Conservation (phyloP, 2,329 filamentous ascomycete genomes). For the Epichloe festucae region DNA sequence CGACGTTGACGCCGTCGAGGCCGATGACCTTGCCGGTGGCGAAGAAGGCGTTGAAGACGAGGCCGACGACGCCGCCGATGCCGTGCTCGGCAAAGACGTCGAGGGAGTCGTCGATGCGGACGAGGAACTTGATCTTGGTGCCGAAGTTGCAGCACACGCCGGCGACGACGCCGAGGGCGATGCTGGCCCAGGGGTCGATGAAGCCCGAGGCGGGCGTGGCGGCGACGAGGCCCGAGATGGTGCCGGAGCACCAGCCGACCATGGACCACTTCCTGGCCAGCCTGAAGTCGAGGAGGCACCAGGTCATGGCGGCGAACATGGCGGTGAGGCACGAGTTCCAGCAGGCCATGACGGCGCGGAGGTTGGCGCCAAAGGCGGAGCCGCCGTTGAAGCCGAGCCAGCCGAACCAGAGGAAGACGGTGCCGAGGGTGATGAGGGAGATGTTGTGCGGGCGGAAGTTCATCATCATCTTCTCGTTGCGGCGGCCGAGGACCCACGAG, state of each 20-base stretch:
- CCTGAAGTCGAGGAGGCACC: constrained; percentile 92
- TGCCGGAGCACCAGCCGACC: constrained; percentile 60
- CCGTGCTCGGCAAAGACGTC: constrained; percentile 62
- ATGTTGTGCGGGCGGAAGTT: constrained; percentile 99
- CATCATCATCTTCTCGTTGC: constrained; percentile 99
- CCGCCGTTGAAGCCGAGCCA: constrained; percentile 99
- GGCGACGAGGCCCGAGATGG: constrained; percentile 57
- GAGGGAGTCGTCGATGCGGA: constrained; percentile 57
- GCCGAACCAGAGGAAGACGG: constrained; percentile 92
- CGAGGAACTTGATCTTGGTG: constrained; percentile 51
- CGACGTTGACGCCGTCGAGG: constrained; percentile 64
- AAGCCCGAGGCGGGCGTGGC: constrained; percentile 58
- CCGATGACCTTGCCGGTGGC: constrained; percentile 58
- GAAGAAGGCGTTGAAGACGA: constrained; percentile 63
- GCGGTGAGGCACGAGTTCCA: constrained; percentile 95
- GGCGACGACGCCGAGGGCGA: constrained; percentile 53
- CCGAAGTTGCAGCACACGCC: constrained; percentile 55
- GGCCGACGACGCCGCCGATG: constrained; percentile 54
- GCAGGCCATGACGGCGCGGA: constrained; percentile 89
- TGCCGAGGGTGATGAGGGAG: constrained; percentile 89
- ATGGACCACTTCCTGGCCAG: constrained; percentile 87
- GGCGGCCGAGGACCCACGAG: constrained; percentile 86
- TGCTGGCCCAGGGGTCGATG: constrained; percentile 53
- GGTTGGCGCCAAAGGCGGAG: constrained; percentile 84
- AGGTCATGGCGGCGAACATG: constrained; percentile 82